phyloP scores from a whole-genome alignment of 352 stramenopile genomes.

The Phytophthora tentaculata region DNA sequence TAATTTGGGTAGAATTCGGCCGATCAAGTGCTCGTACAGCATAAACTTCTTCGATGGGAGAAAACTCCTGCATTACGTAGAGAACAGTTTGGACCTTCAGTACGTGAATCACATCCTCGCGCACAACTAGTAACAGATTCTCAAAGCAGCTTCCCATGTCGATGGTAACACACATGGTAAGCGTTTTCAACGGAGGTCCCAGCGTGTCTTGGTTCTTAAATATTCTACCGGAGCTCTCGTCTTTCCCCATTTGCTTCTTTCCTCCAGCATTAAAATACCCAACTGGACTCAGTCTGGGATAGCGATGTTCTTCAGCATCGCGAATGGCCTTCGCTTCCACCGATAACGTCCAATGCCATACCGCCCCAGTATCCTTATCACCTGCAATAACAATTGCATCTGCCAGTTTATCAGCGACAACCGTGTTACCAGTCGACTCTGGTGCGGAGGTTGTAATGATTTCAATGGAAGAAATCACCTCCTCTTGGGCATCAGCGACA shows the following conservation, averaged over 20 bases:
- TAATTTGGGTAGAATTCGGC: slow-evolving; percentile 11
- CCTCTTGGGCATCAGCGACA: slow-evolving; percentile 2
- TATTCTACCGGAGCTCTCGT: slow-evolving; percentile 9
- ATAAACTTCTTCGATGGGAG: slow-evolving; percentile 22
- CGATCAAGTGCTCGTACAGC: slow-evolving; percentile 27
- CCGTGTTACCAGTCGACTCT: background rate
- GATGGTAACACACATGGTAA: slow-evolving; percentile 53
- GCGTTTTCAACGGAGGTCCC: slow-evolving; percentile 25
- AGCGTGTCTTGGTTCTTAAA: slow-evolving; percentile 23
- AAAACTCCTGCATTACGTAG: slow-evolving; percentile 35
- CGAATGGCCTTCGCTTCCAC: slow-evolving; percentile 17
- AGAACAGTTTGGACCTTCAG: slow-evolving; percentile 67
- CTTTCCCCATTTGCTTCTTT: slow-evolving; percentile 23
- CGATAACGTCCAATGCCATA: slow-evolving; percentile 53
- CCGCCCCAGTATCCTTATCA: slow-evolving; percentile 35
- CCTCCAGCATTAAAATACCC: slow-evolving; percentile 31
- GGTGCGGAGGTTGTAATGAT: slow-evolving; percentile 8
- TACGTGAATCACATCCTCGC: slow-evolving; percentile 66
- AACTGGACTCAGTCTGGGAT: slow-evolving; percentile 38
- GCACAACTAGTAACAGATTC: slow-evolving; percentile 58
- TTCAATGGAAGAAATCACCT: slow-evolving; percentile 26
- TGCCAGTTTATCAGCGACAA: background rate
- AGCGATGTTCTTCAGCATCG: slow-evolving; percentile 14
- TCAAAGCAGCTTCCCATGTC: slow-evolving; percentile 59
- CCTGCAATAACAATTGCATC: slow-evolving; percentile 44